These are phyloP conservation scores for Kwoniella botswanensis DNA, from an alignment of 768 basidiomycete genomes.

Conservation along the genomic window DNA sequence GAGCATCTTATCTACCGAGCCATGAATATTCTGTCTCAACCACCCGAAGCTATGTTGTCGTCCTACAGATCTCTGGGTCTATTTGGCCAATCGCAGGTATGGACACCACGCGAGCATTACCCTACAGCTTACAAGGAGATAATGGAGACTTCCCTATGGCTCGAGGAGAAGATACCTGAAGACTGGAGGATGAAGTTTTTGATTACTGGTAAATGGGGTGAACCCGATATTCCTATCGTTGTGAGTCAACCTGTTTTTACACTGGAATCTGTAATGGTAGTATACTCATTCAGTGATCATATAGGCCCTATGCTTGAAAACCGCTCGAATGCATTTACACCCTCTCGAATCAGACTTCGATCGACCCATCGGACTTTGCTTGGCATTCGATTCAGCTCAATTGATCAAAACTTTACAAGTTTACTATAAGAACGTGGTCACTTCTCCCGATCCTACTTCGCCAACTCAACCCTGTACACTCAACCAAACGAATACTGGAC, in stretches of 20 bases:
- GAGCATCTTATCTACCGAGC: conserved; percentile 8
- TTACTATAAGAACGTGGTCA: not conserved
- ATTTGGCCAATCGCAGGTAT: not conserved
- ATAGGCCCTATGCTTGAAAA: conserved; percentile 17
- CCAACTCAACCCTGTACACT: not conserved
- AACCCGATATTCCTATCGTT: conserved; percentile 26
- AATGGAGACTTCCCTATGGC: conserved; percentile 3
- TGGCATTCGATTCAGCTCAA: conserved; percentile 13
- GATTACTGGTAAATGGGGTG: conserved; percentile 16
- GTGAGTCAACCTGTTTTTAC: conserved; percentile 15
- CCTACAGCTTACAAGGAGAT: conserved; percentile 34
- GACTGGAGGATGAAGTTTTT: conserved; percentile 13
- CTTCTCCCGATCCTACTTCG: not conserved
- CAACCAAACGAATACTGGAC: not conserved
- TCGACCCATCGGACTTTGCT: conserved; percentile 3
- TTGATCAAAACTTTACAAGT: conserved; percentile 19
- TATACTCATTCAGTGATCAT: not conserved
- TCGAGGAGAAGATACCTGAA: conserved; percentile 22
- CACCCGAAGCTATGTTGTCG: not conserved
- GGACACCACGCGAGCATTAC: conserved; percentile 14
- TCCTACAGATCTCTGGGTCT: conserved; percentile 1
- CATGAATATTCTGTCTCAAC: not conserved
- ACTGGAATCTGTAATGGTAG: too few species aligned
- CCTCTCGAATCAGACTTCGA: conserved; percentile 18
- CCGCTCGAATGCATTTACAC: conserved; percentile 28